These are phyloP conservation scores for Mycena pura DNA, from an alignment of 768 basidiomycete species.

Conservation along the genomic window DNA sequence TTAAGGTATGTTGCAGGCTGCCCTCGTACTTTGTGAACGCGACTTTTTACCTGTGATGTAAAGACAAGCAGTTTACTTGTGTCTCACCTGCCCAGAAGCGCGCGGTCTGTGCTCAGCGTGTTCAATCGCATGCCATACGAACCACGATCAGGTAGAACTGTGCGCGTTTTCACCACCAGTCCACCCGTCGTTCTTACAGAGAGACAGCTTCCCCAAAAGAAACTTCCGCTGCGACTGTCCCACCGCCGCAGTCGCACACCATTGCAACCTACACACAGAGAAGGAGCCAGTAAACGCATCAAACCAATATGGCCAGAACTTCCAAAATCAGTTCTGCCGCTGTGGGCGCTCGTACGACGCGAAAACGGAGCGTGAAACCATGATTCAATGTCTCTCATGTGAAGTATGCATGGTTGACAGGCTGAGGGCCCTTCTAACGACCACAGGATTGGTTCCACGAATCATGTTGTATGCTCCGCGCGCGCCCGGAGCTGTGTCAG, in stretches of 20 bases:
- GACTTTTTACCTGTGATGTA: constrained; percentile 22
- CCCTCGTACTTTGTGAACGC: constrained; percentile 1
- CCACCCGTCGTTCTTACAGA: constrained; percentile 8
- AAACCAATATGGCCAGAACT: constrained; percentile 81
- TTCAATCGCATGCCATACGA: constrained; percentile 85
- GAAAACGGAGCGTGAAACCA: constrained; percentile 76
- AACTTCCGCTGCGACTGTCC: constrained; percentile 87
- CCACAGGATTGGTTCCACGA: constrained; percentile 90
- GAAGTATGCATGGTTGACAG: constrained; percentile 57
- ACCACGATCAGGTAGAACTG: constrained; percentile 87
- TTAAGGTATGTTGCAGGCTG: constrained; percentile 47
- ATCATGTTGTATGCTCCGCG: constrained; percentile 83
- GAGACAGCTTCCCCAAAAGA: constrained; percentile 75
- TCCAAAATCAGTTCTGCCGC: constrained; percentile 72
- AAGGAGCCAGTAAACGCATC: constrained; percentile 59
- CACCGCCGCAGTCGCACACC: constrained; percentile 62
- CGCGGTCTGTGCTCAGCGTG: constrained; percentile 84
- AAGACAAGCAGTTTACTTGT: constrained; percentile 86
- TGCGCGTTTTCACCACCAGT: constrained; percentile 32
- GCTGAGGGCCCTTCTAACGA: constrained; percentile 1
- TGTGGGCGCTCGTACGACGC: constrained; percentile 78
- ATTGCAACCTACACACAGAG: constrained; percentile 67
- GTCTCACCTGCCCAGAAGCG: constrained; percentile 70
- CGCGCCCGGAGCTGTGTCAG: constrained; percentile 60
- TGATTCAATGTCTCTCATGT: constrained; percentile 88